phyloP scores from a whole-genome alignment of 768 basidiomycete genomes.

The Suillus tomentosus region DNA sequence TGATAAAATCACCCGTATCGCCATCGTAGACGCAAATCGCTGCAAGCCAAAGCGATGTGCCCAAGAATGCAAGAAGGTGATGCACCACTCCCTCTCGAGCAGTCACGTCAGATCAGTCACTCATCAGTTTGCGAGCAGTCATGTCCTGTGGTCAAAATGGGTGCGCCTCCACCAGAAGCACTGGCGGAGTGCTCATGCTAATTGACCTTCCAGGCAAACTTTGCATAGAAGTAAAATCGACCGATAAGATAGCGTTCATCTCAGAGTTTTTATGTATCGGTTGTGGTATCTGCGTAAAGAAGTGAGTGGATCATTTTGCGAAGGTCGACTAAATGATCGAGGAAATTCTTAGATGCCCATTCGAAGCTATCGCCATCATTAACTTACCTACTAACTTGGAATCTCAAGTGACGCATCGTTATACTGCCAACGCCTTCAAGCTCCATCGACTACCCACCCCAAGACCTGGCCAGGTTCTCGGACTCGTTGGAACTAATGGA shows the following conservation, averaged over 20 bases:
- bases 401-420: conserved; percentile 95
- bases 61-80: conserved; percentile 96
- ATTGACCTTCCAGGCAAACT: conserved; percentile 70
- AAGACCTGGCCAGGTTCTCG: conserved; percentile 96
- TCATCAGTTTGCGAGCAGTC: conserved; percentile 47
- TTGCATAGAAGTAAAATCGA: conserved; percentile 96
- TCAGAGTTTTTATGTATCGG: conserved; percentile 99
- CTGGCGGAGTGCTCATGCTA: not conserved
- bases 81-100: not conserved
- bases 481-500: conserved; percentile 98
- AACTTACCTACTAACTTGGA: conserved; percentile 97
- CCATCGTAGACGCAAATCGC: conserved; percentile 87
- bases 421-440: conserved; percentile 98
- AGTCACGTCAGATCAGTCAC: conserved; percentile 14
- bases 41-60: conserved; percentile 98
- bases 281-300: conserved; percentile 99
- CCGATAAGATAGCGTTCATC: conserved; percentile 98
- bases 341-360: conserved; percentile 77
- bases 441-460: conserved; percentile 97
- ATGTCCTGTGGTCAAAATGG: conserved; percentile 98
- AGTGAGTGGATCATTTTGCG: conserved; percentile 53
- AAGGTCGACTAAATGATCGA: conserved; percentile 10
- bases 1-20: conserved; percentile 98
- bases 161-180: conserved; percentile 40
- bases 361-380: conserved; percentile 98